phyloP scores from a whole-genome alignment of 257 asterid species.

The Solanum bulbocastanum region DNA sequence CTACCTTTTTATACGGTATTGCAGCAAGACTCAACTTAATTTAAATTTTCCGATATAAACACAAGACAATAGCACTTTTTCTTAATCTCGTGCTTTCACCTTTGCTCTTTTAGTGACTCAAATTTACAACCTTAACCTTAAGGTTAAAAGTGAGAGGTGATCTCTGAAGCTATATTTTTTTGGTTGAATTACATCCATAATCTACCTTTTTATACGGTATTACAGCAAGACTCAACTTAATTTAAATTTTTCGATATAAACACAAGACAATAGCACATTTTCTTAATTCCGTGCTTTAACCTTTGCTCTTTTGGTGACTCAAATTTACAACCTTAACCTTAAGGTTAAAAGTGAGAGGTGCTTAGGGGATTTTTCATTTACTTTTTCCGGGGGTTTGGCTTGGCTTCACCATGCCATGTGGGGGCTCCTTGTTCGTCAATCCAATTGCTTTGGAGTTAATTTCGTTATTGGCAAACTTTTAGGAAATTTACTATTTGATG shows the following conservation, averaged over 20 bases:
- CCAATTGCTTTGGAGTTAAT: background rate
- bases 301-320: too few relatives aligned
- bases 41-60: too few relatives aligned
- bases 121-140: too few relatives aligned
- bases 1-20: too few relatives aligned
- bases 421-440: background rate
- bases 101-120: too few relatives aligned
- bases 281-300: background rate
- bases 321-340: accelerated
- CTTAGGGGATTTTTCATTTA: background rate
- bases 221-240: too few relatives aligned
- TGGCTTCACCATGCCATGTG: background rate
- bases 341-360: background rate
- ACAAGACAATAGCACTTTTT: background rate
- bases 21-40: too few relatives aligned
- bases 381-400: background rate
- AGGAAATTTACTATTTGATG: background rate
- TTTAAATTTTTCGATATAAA: too few relatives aligned
- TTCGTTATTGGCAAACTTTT: background rate
- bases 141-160: background rate
- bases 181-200: background rate
- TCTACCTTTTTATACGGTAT: too few relatives aligned
- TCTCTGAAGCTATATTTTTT: too few relatives aligned
- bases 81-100: background rate
- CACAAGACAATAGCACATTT: background rate